Conservation (phyloP, 441 rosid species). For the Adansonia gregorii region DNA sequence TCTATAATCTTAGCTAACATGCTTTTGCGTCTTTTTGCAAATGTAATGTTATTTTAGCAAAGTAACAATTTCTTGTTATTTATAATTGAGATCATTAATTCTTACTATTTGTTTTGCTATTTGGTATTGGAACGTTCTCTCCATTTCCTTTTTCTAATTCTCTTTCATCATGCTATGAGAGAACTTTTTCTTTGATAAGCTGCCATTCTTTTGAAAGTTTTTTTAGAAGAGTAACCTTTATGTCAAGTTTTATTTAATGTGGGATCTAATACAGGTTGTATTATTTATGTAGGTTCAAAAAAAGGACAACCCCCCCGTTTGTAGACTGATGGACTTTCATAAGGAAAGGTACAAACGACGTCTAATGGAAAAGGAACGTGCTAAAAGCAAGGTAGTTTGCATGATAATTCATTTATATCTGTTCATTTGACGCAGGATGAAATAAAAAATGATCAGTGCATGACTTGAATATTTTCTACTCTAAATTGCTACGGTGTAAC, state of each 20-base stretch:
- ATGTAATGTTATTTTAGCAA: neutral
- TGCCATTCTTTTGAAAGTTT: neutral
- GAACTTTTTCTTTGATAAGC: neutral
- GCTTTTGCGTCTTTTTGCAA: neutral
- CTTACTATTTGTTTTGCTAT: neutral
- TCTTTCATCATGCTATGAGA: neutral
- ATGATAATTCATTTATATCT: conserved; percentile 23
- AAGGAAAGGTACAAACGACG: conserved; percentile 42
- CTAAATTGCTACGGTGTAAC: neutral
- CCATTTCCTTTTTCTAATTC: neutral
- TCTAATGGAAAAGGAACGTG: conserved; percentile 52
- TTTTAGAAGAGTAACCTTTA: neutral
- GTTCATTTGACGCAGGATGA: conserved; percentile 4
- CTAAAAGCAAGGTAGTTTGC: conserved; percentile 56
- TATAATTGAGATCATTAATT: too few species aligned
- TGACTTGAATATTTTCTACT: neutral
- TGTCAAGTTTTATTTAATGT: neutral
- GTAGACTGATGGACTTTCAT: conserved; percentile 66
- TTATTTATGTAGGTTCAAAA: conserved; percentile 50
- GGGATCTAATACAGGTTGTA: neutral
- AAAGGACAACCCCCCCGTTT: conserved; percentile 60
- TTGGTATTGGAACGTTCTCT: neutral
- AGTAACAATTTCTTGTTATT: too few species aligned
- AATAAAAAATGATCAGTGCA: neutral
- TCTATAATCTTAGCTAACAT: neutral